Evolutionary conservation across 257 asterid species (phyloP).

Genomic region (Solanum stenotomum): DNA sequence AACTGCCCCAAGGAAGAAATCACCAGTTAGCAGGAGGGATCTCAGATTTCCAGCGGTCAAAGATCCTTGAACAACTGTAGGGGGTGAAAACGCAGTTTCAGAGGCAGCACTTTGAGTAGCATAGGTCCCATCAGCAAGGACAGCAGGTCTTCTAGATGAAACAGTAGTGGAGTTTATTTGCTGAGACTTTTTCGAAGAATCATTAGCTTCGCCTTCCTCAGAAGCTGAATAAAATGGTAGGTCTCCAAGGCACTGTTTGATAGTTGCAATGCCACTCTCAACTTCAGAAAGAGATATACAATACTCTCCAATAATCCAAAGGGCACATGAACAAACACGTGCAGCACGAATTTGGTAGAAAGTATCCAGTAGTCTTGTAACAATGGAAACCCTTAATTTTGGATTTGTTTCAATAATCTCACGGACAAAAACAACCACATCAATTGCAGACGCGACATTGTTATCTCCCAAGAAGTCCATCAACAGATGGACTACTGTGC

Average conservation of each 20-base stretch:
- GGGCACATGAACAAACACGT: constrained; percentile 87
- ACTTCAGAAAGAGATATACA: constrained; percentile 82
- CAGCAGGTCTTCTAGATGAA: constrained; percentile 89
- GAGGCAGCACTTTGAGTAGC: constrained; percentile 99
- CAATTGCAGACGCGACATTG: constrained; percentile 88
- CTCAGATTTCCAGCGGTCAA: constrained; percentile 62
- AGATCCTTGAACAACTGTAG: constrained; percentile 71
- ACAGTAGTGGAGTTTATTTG: constrained; percentile 65
- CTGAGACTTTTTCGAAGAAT: constrained; percentile 65
- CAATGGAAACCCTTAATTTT: constrained; percentile 79
- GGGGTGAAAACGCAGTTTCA: constrained; percentile 78
- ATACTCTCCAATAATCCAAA: constrained; percentile 94
- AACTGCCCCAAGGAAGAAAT: constrained; percentile 91
- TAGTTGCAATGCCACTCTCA: constrained; percentile 75
- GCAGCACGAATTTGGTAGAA: constrained; percentile 93
- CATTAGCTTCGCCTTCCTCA: constrained; percentile 72
- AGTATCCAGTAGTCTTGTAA: constrained; percentile 76
- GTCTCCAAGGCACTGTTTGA: constrained; percentile 93
- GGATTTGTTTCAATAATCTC: constrained; percentile 94
- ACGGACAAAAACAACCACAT: constrained; percentile 75
- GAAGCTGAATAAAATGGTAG: constrained; percentile 72
- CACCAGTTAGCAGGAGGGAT: constrained; percentile 88
- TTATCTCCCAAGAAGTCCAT: constrained; percentile 98
- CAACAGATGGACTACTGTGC: constrained; percentile 88
- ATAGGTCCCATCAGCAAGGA: constrained; percentile 95